Evolutionary conservation across 140 eudicot species (phyloP).

Genomic region (Bidens hawaiensis): DNA sequence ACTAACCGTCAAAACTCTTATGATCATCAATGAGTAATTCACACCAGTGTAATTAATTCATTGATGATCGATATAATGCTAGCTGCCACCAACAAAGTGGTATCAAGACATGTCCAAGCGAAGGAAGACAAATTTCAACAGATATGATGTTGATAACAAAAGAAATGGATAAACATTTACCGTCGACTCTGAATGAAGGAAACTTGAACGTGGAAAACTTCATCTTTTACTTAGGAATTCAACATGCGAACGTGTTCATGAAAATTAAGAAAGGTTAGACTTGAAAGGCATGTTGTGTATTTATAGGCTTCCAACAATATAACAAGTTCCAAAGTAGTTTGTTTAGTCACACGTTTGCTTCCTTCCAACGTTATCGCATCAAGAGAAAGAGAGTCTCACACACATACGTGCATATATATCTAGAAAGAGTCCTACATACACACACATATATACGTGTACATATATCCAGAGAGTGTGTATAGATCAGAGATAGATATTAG

Average conservation of each 20-base stretch:
- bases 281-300: constrained; percentile 13
- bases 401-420: not conserved
- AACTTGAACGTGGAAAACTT: constrained; percentile 25
- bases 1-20: too few species aligned
- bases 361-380: constrained; percentile 20
- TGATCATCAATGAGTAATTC: too few species aligned
- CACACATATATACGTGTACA: not conserved
- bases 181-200: constrained; percentile 10
- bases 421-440: not conserved
- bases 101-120: too few species aligned
- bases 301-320: constrained; percentile 20
- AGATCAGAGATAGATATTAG: too few species aligned
- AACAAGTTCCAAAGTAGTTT: constrained; percentile 16
- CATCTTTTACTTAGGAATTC: constrained; percentile 13
- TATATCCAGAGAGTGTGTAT: not conserved
- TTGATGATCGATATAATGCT: too few species aligned
- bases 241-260: not conserved
- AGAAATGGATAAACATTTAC: constrained; percentile 23
- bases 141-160: too few species aligned
- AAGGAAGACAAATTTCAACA: too few species aligned
- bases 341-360: constrained; percentile 34
- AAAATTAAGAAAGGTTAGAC: constrained; percentile 14
- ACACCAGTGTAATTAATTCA: too few species aligned
- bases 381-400: not conserved
- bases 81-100: too few species aligned